These are phyloP conservation scores for Botryosphaeria agaves DNA, from an alignment of 2,329 filamentous ascomycete species.

Conservation along the genomic window DNA sequence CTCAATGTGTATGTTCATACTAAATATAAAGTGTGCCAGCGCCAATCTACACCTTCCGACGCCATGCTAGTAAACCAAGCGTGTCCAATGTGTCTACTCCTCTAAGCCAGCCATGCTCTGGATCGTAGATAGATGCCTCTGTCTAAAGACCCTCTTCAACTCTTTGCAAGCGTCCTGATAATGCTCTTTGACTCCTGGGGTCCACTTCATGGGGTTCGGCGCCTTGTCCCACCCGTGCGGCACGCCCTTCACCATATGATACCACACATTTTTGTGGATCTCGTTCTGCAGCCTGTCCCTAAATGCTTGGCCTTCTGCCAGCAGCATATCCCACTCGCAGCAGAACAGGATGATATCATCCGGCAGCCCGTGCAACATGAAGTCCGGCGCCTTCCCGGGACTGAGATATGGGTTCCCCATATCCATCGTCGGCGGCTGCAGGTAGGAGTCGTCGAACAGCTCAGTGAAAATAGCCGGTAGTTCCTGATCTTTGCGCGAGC, in stretches of 20 bases:
- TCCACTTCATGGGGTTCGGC: constrained; percentile 39
- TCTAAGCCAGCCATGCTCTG: too few relatives aligned
- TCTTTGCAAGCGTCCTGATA: constrained; percentile 37
- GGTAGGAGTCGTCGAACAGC: constrained; percentile 33
- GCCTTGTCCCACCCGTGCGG: constrained; percentile 52
- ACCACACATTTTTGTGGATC: constrained; percentile 38
- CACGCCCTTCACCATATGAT: constrained; percentile 40
- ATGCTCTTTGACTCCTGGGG: constrained; percentile 32
- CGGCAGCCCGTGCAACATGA: constrained; percentile 37
- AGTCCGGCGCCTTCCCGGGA: constrained; percentile 36
- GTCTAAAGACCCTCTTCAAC: constrained; percentile 29
- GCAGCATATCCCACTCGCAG: constrained; percentile 50
- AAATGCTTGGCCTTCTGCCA: constrained; percentile 45
- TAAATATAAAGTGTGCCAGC: too few relatives aligned
- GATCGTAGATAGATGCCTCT: too few relatives aligned
- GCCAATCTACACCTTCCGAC: too few relatives aligned
- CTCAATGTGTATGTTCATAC: too few relatives aligned
- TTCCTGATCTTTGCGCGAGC: constrained; percentile 33
- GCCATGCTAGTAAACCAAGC: too few relatives aligned
- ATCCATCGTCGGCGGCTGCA: constrained; percentile 28
- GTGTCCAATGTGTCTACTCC: too few relatives aligned
- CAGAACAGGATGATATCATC: constrained; percentile 44
- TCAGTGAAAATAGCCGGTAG: constrained; percentile 32
- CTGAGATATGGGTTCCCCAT: constrained; percentile 41
- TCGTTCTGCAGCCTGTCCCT: constrained; percentile 35